Conservation (phyloP, 352 stramenopile species). For the Phytophthora agathidicida region DNA sequence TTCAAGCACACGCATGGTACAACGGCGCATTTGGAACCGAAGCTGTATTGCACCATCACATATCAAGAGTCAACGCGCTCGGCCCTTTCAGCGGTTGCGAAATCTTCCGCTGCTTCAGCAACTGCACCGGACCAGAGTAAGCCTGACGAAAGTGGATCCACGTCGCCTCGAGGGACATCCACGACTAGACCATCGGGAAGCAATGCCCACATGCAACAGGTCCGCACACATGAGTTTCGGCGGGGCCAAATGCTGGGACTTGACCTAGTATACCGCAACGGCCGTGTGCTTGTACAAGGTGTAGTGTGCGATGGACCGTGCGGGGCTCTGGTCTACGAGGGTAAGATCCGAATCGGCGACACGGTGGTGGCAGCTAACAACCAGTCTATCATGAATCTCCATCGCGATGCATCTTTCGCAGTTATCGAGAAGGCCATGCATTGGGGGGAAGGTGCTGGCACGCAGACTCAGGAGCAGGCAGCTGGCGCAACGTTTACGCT, state of each 20-base stretch:
- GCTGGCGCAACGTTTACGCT: conserved; percentile 52
- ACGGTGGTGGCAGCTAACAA: conserved; percentile 78
- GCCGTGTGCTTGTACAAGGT: conserved; percentile 77
- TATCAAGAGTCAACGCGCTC: conserved; percentile 81
- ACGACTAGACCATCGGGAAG: conserved; percentile 8
- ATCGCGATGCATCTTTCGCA: conserved; percentile 77
- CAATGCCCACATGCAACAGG: conserved; percentile 50
- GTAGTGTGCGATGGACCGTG: conserved; percentile 73
- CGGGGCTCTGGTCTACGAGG: conserved; percentile 62
- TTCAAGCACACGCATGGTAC: conserved; percentile 40
- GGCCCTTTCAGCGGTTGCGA: conserved; percentile 69
- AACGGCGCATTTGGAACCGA: conserved; percentile 47
- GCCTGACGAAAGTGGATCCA: conserved; percentile 15
- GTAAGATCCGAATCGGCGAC: conserved; percentile 79
- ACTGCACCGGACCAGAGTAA: conserved; percentile 13
- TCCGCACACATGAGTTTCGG: conserved; percentile 68
- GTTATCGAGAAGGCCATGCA: conserved; percentile 73
- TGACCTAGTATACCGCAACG: conserved; percentile 83
- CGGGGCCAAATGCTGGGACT: conserved; percentile 68
- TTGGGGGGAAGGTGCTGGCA: conserved; percentile 27
- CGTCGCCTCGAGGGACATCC: conserved; percentile 1
- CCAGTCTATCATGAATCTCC: conserved; percentile 84
- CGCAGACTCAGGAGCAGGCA: conserved; percentile 16
- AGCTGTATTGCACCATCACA: conserved; percentile 85
- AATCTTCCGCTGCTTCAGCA: conserved; percentile 29